Evolutionary conservation across 208 protist species (phyloP).

Genomic region (Acanthamoeba castellanii): DNA sequence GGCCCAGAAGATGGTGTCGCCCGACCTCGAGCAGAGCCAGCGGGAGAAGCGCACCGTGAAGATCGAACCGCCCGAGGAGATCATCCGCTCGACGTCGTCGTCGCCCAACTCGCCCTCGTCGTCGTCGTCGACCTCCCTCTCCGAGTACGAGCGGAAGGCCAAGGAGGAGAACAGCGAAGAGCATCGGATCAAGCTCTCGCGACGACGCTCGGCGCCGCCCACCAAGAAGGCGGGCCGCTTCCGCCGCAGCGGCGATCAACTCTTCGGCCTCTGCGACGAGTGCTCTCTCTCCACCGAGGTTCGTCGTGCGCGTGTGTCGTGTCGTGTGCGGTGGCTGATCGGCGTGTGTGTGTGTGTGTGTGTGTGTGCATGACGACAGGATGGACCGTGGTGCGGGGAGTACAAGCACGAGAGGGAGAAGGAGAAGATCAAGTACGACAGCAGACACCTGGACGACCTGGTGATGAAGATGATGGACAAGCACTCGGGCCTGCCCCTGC

Average conservation of each 20-base stretch:
- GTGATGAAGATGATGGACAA: slow-evolving; percentile 58
- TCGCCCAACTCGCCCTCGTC: no score
- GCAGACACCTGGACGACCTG: not conserved
- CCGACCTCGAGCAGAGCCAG: not conserved
- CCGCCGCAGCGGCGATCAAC: not conserved
- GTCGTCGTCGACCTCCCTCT: no score
- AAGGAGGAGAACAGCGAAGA: slow-evolving; percentile 8
- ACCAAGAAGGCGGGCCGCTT: not conserved
- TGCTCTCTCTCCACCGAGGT: not conserved
- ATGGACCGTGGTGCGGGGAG: slow-evolving; percentile 23
- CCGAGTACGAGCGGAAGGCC: not conserved
- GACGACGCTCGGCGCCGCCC: not conserved
- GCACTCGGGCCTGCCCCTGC: not conserved
- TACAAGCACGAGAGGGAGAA: slow-evolving; percentile 11
- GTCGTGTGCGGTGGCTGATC: no score
- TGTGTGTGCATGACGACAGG: no score
- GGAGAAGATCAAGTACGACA: slow-evolving; percentile 22
- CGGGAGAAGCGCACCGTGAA: not conserved
- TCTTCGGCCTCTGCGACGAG: slow-evolving; percentile 39
- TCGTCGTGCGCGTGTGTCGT: no score
- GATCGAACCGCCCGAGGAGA: not conserved
- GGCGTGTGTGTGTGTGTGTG: no score
- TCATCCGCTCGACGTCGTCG: no score
- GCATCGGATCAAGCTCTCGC: not conserved
- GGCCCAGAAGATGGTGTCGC: not conserved